Conservation (phyloP, 352 stramenopile species). For the Pythium monospermum region DNA sequence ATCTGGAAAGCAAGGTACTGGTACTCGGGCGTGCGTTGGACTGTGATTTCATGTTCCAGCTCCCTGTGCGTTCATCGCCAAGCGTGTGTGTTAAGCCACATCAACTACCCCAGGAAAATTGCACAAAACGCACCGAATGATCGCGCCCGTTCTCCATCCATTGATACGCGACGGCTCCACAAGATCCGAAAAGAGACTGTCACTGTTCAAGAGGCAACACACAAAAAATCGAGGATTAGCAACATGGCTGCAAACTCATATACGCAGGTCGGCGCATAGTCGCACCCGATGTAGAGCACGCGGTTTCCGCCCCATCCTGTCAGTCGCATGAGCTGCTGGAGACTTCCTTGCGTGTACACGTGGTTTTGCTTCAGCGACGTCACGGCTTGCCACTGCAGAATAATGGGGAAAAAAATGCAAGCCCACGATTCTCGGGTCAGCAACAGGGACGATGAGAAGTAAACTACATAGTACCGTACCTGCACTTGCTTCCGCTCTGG, state of each 20-base stretch:
- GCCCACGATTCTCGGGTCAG: slow-evolving; percentile 32
- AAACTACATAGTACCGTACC: slow-evolving; percentile 22
- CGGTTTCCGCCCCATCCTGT: slow-evolving; percentile 68
- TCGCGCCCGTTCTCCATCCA: slow-evolving; percentile 90
- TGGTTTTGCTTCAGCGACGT: slow-evolving; percentile 45
- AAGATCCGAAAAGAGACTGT: slow-evolving; percentile 93
- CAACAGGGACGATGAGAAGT: no score
- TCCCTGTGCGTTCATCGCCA: slow-evolving; percentile 43
- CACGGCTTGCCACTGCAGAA: slow-evolving; percentile 57
- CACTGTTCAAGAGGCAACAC: slow-evolving; percentile 27
- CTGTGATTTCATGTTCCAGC: slow-evolving; percentile 79
- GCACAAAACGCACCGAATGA: slow-evolving; percentile 64
- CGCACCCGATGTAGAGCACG: slow-evolving; percentile 90
- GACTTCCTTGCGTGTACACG: slow-evolving; percentile 81
- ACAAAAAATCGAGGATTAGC: background rate
- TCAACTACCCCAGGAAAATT: background rate
- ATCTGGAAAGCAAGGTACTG: slow-evolving; percentile 60
- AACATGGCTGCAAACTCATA: no score
- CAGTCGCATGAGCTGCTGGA: slow-evolving; percentile 51
- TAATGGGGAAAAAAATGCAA: slow-evolving; percentile 20
- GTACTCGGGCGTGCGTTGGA: slow-evolving; percentile 53
- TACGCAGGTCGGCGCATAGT: no score
- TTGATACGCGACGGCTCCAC: slow-evolving; percentile 91
- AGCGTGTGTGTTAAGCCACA: background rate
- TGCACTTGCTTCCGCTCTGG: slow-evolving; percentile 59